These are phyloP conservation scores for Fusarium graminum DNA, from an alignment of 2,329 filamentous ascomycete genomes.

Conservation along the genomic window DNA sequence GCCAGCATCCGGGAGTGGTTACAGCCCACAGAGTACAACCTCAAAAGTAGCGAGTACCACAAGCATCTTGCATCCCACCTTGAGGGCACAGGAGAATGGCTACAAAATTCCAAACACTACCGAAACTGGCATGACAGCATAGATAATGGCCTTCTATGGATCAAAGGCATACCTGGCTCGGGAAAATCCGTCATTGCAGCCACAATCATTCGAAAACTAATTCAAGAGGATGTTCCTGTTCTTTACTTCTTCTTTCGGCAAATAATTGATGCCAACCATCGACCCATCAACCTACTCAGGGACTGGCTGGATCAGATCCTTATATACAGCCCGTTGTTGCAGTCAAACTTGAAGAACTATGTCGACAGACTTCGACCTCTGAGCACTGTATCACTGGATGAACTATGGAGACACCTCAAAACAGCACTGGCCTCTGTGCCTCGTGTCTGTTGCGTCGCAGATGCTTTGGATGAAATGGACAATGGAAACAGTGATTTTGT, in stretches of 20 bases:
- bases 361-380: conserved; percentile 12
- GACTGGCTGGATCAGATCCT: conserved; percentile 56
- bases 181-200: conserved; percentile 57
- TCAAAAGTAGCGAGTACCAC: conserved; percentile 36
- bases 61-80: conserved; percentile 38
- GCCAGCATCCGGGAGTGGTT: conserved; percentile 40
- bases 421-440: conserved; percentile 43
- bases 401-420: conserved; percentile 52
- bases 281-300: conserved; percentile 49
- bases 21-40: conserved; percentile 35
- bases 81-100: conserved; percentile 33
- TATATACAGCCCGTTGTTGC: conserved; percentile 50
- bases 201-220: conserved; percentile 40
- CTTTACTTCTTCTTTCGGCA: conserved; percentile 59
- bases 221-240: conserved; percentile 44
- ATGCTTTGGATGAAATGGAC: conserved; percentile 64
- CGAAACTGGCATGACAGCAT: conserved; percentile 20
- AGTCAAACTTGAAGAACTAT: conserved; percentile 42
- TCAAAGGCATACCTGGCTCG: conserved; percentile 55
- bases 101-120: conserved; percentile 18
- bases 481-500: conserved; percentile 53
- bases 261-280: conserved; percentile 56
- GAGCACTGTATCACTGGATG: conserved; percentile 29
- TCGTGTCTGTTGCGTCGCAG: conserved; percentile 56
- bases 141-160: conserved; percentile 41